A percentile compares a stretch with the other conserved stretches of the same genome.
phyloP scores from a whole-genome alignment of 140 eudicot species.

The Senecio squalidus region DNA sequence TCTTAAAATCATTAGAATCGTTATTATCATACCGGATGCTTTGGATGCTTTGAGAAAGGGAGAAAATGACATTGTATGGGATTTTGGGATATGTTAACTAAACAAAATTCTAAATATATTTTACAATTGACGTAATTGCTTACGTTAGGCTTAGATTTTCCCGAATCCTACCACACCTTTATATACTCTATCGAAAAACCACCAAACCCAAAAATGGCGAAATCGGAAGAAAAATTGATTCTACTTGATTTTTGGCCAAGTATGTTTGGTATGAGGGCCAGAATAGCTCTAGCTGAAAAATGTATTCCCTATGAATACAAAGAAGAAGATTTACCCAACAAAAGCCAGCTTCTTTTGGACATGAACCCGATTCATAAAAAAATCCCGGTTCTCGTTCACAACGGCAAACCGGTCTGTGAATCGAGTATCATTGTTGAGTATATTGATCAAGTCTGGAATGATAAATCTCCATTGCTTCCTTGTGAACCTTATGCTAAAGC shows the following conservation, averaged over 20 bases:
- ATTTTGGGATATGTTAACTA: too few species aligned
- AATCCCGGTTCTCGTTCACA: slow-evolving; percentile 54
- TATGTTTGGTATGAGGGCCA: slow-evolving; percentile 43
- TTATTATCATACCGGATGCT: too few species aligned
- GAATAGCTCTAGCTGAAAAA: slow-evolving; percentile 49
- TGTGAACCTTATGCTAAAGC: slow-evolving; percentile 42
- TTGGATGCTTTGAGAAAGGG: too few species aligned
- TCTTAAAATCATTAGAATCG: too few species aligned
- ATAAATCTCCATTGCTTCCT: slow-evolving; percentile 42
- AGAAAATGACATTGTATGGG: too few species aligned
- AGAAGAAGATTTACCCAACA: slow-evolving; percentile 41
- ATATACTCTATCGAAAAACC: background rate
- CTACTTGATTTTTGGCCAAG: slow-evolving; percentile 41
- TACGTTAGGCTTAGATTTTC: too few species aligned
- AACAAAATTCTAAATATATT: too few species aligned
- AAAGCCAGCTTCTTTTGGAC: slow-evolving; percentile 40
- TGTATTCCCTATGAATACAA: slow-evolving; percentile 35
- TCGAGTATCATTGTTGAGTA: slow-evolving; percentile 43
- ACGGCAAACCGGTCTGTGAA: slow-evolving; percentile 48
- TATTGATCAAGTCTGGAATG: slow-evolving; percentile 60
- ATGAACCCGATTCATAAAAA: slow-evolving; percentile 58
- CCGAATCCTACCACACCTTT: background rate
- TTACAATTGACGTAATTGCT: too few species aligned
- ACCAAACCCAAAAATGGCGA: slow-evolving; percentile 19
- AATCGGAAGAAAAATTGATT: slow-evolving; percentile 24